A percentile compares a stretch with the other conserved stretches of the same genome.
Conservation (phyloP, 2,329 filamentous ascomycete species). For the Chalaropsis thielavioides region DNA sequence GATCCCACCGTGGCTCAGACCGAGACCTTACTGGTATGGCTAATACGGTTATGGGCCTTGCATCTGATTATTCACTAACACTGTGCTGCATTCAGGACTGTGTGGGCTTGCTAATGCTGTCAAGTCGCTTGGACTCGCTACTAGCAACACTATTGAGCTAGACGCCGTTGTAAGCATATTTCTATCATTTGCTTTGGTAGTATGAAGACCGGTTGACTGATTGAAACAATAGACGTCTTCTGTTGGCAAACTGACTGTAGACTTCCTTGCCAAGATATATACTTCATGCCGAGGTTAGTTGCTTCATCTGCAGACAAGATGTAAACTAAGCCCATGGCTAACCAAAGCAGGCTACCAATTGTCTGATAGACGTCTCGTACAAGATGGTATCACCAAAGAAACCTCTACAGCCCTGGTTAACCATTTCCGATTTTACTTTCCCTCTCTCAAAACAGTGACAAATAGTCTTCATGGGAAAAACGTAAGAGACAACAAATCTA, state of each 20-base stretch:
- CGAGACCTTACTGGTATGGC: constrained; percentile 30
- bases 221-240: constrained; percentile 50
- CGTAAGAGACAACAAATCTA: constrained; percentile 29
- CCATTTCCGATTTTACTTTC: constrained; percentile 65
- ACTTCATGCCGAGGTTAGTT: constrained; percentile 38
- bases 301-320: background rate
- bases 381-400: constrained; percentile 15
- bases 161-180: constrained; percentile 51
- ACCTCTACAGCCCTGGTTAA: constrained; percentile 25
- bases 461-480: constrained; percentile 47
- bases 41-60: constrained; percentile 4
- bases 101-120: constrained; percentile 59
- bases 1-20: constrained; percentile 36
- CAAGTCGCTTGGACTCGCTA: constrained; percentile 44
- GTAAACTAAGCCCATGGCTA: background rate
- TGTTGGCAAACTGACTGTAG: constrained; percentile 57
- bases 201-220: background rate
- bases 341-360: constrained; percentile 2
- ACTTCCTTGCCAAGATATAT: constrained; percentile 46
- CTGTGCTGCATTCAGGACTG: constrained; percentile 40
- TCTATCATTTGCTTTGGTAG: constrained; percentile 3
- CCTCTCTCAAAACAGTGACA: constrained; percentile 53
- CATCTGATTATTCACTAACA: constrained; percentile 8
- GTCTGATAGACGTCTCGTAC: constrained; percentile 32
- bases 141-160: constrained; percentile 42